A percentile compares a stretch with the other conserved stretches of the same genome.
Evolutionary conservation across 768 basidiomycete species (phyloP).

Genomic region (Lentinula lateritia): DNA sequence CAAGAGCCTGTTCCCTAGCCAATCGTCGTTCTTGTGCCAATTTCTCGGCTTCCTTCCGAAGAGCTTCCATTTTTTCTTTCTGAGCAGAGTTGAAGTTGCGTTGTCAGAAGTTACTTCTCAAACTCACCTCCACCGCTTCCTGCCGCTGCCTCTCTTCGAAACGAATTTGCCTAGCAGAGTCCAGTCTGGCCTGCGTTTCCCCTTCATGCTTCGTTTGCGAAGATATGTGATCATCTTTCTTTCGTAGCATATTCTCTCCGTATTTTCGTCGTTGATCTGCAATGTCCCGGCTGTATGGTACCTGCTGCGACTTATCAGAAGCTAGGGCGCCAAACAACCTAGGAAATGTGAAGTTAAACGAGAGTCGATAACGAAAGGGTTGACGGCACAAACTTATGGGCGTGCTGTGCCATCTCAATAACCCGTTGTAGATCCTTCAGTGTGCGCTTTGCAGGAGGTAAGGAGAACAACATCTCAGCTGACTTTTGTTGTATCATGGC

Average conservation of each 20-base stretch:
- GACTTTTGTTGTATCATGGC: conserved; percentile 98
- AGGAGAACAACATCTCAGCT: conserved; percentile 79
- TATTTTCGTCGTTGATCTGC: conserved; percentile 89
- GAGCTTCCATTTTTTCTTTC: conserved; percentile 58
- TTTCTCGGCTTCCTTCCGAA: conserved; percentile 66
- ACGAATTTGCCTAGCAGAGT: conserved; percentile 69
- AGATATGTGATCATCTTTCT: conserved; percentile 73
- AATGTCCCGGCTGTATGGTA: conserved; percentile 84
- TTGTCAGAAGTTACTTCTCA: background rate
- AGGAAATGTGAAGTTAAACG: background rate
- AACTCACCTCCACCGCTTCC: conserved; percentile 61
- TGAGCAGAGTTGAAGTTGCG: conserved; percentile 20
- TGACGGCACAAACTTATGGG: conserved; percentile 63
- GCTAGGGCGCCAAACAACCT: conserved; percentile 86
- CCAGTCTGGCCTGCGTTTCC: conserved; percentile 67
- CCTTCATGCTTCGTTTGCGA: conserved; percentile 68
- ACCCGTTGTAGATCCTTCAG: conserved; percentile 75
- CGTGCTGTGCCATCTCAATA: conserved; percentile 76
- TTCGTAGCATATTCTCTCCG: conserved; percentile 79
- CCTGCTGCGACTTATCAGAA: conserved; percentile 54
- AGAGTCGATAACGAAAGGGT: background rate
- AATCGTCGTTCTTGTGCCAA: conserved; percentile 74
- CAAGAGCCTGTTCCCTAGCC: conserved; percentile 73
- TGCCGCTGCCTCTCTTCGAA: conserved; percentile 72
- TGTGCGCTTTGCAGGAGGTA: conserved; percentile 71